These are phyloP conservation scores for Glarea lozoyensis DNA, from an alignment of 495 filamentous ascomycete genomes.

Conservation along the genomic window DNA sequence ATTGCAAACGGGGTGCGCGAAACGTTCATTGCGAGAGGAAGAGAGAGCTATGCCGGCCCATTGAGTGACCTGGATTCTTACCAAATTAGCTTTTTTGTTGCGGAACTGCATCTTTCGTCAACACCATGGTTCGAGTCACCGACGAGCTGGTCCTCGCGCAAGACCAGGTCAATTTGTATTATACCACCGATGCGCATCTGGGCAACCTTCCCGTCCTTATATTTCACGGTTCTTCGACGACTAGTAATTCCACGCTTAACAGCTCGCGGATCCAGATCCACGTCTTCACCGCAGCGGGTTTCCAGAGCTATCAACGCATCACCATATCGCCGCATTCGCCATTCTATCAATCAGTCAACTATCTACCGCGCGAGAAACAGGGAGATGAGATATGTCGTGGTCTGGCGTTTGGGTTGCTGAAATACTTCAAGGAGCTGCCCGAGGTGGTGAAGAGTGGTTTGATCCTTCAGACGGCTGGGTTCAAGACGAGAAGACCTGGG, in stretches of 20 bases:
- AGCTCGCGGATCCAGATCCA: slow-evolving; percentile 89
- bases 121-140: slow-evolving; percentile 61
- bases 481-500: slow-evolving; percentile 40
- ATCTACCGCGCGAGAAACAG: slow-evolving; percentile 88
- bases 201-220: slow-evolving; percentile 65
- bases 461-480: slow-evolving; percentile 36
- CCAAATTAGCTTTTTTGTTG: slow-evolving; percentile 6
- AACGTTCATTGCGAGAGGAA: neutral
- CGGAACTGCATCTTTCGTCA: slow-evolving; percentile 14
- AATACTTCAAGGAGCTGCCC: slow-evolving; percentile 85
- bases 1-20: no score
- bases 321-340: slow-evolving; percentile 90
- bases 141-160: slow-evolving; percentile 59
- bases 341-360: slow-evolving; percentile 83
- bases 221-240: slow-evolving; percentile 79
- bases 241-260: slow-evolving; percentile 73
- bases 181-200: slow-evolving; percentile 68
- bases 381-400: slow-evolving; percentile 85
- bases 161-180: slow-evolving; percentile 71
- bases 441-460: slow-evolving; percentile 59
- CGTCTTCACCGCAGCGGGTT: slow-evolving; percentile 79
- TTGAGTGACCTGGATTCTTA: slow-evolving; percentile 23
- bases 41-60: slow-evolving; percentile 17
- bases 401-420: slow-evolving; percentile 81
- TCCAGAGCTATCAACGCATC: slow-evolving; percentile 79